Base-by-base conservation (phyloP, 495 filamentous ascomycete species). In the Xylaria flabelliformis region DNA sequence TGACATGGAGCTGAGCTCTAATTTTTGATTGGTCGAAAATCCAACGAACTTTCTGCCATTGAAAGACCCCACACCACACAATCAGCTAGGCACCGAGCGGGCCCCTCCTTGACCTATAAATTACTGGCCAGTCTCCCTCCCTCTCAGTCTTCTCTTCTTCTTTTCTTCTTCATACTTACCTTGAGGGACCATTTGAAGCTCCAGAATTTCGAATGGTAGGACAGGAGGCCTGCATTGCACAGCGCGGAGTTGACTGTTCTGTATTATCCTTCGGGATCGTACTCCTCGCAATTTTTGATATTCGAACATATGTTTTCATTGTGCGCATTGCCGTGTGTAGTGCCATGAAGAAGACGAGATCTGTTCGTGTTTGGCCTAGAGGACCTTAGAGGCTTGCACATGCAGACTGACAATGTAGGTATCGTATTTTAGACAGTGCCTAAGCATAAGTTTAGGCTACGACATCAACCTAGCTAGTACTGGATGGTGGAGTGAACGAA, bases 171-270 rank as follows among this genome's bases (percentile, higher is more conserved):
- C 87, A 90, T 91, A 90, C 88, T 91, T 91, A 91, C 89, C 89
- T 91, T 91, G 87, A 88, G 86, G 87, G 84, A 83, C 84, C 82
- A 82, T 80, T 84, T 79, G 84, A 82, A 69, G 89, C 83, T 91
- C 89, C 91, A 81, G 83, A 89, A 87, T 82, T 82, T 85, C 81
- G 85, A 81, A 75, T 83, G 83, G 85, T 85, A 89, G 84, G 81
- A 80, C 80, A 85, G 85, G 85, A 90, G 88, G 83, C 89, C 89
- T 91, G 87, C 90, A 92, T 92, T 90, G 89, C 90, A 92, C 90
- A 91, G 75, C 89, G 90, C 84, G 90, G 90, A 82, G 88, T 84
- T 88, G 82, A 86, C 85, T 82, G 85, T 81, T 80, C 86, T 88
- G 88, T 86, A 90, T 86, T 87, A 86, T 88, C 85, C 82, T 91